phyloP scores from a whole-genome alignment of 352 stramenopile genomes.

The Phytophthora sojae region DNA sequence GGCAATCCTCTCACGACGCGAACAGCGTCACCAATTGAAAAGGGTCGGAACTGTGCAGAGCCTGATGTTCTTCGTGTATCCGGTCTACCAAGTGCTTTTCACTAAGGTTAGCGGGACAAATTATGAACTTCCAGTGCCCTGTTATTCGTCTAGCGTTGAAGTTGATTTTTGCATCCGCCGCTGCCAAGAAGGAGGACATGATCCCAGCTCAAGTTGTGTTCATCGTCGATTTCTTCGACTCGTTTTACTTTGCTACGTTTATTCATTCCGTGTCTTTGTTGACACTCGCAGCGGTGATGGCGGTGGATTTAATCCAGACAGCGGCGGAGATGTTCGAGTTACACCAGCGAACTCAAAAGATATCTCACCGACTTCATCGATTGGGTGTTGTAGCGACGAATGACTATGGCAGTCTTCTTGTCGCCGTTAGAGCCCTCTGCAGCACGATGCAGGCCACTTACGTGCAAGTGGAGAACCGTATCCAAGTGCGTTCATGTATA shows the following conservation, averaged over 20 bases:
- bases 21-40: slow-evolving; percentile 13
- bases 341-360: slow-evolving; percentile 3
- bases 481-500: slow-evolving; percentile 21
- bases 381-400: not conserved
- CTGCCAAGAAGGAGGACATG: slow-evolving; percentile 29
- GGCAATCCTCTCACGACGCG: slow-evolving; percentile 1
- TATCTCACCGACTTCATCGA: not conserved
- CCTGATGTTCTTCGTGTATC: slow-evolving; percentile 26
- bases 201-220: slow-evolving; percentile 30
- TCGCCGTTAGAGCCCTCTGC: not conserved
- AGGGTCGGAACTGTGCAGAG: slow-evolving; percentile 11
- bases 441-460: not conserved
- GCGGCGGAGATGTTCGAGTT: slow-evolving; percentile 9
- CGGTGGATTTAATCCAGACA: slow-evolving; percentile 13
- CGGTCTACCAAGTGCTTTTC: slow-evolving; percentile 31
- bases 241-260: slow-evolving; percentile 8
- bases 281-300: slow-evolving; percentile 1
- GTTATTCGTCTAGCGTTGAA: slow-evolving; percentile 17
- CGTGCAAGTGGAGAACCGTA: not conserved
- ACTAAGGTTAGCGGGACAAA: slow-evolving; percentile 1
- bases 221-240: slow-evolving; percentile 27
- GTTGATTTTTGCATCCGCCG: slow-evolving; percentile 7
- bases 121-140: slow-evolving; percentile 26
- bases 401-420: not conserved
- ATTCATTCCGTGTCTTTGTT: slow-evolving; percentile 1